These are phyloP conservation scores for Pyronema omphalodes DNA, from an alignment of 495 filamentous ascomycete genomes.

Conservation along the genomic window DNA sequence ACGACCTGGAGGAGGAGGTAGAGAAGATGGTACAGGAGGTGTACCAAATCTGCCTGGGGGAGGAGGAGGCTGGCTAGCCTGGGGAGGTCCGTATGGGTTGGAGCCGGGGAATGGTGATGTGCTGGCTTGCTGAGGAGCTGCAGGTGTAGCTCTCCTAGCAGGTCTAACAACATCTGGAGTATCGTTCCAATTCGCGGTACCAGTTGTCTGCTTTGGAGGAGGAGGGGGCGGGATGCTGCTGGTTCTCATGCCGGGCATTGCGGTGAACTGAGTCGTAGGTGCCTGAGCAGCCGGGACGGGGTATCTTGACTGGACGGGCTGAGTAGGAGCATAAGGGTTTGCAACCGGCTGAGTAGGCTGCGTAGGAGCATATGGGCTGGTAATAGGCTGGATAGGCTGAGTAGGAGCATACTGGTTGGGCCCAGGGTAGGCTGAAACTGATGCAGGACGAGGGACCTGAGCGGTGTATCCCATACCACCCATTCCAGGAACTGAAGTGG, in stretches of 20 bases:
- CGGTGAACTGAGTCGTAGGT: slow-evolving; percentile 25
- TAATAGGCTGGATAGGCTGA: too few relatives aligned
- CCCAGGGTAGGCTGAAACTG: too few relatives aligned
- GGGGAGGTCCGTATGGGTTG: slow-evolving; percentile 28
- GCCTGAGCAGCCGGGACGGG: too few relatives aligned
- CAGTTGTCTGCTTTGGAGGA: slow-evolving; percentile 51
- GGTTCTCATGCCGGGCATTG: slow-evolving; percentile 12
- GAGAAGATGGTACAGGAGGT: slow-evolving; percentile 37
- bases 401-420: slow-evolving; percentile 36
- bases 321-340: too few relatives aligned
- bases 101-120: slow-evolving; percentile 35
- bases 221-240: slow-evolving; percentile 38
- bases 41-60: slow-evolving; percentile 37
- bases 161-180: slow-evolving; percentile 71
- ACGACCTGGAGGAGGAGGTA: slow-evolving; percentile 1
- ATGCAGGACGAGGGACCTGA: too few relatives aligned
- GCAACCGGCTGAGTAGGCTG: slow-evolving; percentile 26
- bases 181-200: slow-evolving; percentile 81
- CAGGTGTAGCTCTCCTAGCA: slow-evolving; percentile 33
- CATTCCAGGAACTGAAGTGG: too few relatives aligned
- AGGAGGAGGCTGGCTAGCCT: slow-evolving; percentile 35
- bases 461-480: too few relatives aligned
- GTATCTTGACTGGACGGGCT: too few relatives aligned
- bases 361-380: slow-evolving; percentile 33
- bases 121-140: slow-evolving; percentile 38